These are phyloP conservation scores for Cladosporium sp. DNA, from an alignment of 2,329 filamentous ascomycete genomes.

Conservation along the genomic window DNA sequence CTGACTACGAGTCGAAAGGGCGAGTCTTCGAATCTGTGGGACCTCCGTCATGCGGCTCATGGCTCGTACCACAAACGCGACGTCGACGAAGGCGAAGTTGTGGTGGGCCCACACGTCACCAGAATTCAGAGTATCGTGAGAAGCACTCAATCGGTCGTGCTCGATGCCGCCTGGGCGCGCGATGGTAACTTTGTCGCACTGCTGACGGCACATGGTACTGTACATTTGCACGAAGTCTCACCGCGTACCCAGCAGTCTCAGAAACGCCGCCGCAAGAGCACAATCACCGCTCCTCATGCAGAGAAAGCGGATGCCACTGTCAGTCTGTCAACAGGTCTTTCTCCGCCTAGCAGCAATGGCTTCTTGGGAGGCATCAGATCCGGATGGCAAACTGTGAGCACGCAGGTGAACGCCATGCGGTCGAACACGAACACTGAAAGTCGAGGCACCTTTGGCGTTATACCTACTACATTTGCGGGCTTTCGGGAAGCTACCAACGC, in stretches of 20 bases:
- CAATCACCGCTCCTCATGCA: constrained; percentile 14
- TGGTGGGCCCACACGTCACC: constrained; percentile 54
- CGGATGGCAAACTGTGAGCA: constrained; percentile 40
- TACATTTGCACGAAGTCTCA: constrained; percentile 86
- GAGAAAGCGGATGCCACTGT: constrained; percentile 32
- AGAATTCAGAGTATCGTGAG: constrained; percentile 85
- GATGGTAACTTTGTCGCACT: constrained; percentile 79
- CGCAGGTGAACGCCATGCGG: constrained; percentile 28
- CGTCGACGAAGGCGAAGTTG: constrained; percentile 17
- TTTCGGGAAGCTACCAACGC: constrained; percentile 28
- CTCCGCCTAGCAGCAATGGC: constrained; percentile 28
- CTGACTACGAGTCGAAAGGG: constrained; percentile 79
- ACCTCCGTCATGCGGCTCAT: constrained; percentile 58
- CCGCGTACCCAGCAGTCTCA: constrained; percentile 7
- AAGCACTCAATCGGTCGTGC: constrained; percentile 84
- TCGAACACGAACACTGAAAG: constrained; percentile 15
- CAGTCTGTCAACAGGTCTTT: constrained; percentile 29
- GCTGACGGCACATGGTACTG: constrained; percentile 89
- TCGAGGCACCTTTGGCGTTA: constrained; percentile 17
- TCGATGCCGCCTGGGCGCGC: constrained; percentile 85
- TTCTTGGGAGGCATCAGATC: constrained; percentile 29
- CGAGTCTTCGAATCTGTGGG: constrained; percentile 79
- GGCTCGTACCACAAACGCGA: constrained; percentile 28
- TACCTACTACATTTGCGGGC: constrained; percentile 30
- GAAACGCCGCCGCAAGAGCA: constrained; percentile 25